These are phyloP conservation scores for Aegilops bicornis DNA, from an alignment of 176 grass and related monocot genomes.

Conservation along the genomic window DNA sequence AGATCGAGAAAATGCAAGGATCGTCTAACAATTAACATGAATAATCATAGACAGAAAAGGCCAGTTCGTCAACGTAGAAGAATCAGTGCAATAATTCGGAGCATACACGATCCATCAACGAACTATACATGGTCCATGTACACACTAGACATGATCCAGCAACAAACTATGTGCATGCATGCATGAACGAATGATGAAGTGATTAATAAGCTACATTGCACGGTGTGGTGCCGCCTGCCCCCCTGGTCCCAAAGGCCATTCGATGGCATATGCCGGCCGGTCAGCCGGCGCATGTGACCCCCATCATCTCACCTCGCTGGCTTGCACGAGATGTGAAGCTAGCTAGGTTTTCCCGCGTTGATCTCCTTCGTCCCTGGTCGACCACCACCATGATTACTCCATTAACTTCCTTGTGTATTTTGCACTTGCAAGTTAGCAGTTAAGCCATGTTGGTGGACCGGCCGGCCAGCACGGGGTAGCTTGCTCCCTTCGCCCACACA, in stretches of 20 bases:
- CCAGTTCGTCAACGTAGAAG: background rate
- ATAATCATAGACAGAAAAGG: too few species aligned
- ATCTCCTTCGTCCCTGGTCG: background rate
- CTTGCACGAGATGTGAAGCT: conserved; percentile 19
- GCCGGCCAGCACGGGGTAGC: conserved; percentile 24
- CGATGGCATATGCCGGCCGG: background rate
- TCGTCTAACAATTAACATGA: background rate
- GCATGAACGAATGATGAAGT: background rate
- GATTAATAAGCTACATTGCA: background rate
- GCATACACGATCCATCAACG: too few species aligned
- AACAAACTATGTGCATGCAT: background rate
- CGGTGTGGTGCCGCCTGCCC: background rate
- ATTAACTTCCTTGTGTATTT: conserved; percentile 1
- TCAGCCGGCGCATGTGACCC: conserved; percentile 17
- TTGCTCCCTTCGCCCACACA: conserved; percentile 37
- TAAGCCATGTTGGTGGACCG: conserved; percentile 30
- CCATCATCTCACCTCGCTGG: background rate
- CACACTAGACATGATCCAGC: too few species aligned
- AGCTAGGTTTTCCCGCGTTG: background rate
- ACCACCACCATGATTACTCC: background rate
- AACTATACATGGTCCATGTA: background rate
- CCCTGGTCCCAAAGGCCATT: background rate
- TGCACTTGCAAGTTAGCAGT: conserved; percentile 39
- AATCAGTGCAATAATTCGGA: background rate
- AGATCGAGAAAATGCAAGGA: background rate